phyloP scores from a whole-genome alignment of 495 filamentous ascomycete genomes.

The Amphirosellinia nigrospora region DNA sequence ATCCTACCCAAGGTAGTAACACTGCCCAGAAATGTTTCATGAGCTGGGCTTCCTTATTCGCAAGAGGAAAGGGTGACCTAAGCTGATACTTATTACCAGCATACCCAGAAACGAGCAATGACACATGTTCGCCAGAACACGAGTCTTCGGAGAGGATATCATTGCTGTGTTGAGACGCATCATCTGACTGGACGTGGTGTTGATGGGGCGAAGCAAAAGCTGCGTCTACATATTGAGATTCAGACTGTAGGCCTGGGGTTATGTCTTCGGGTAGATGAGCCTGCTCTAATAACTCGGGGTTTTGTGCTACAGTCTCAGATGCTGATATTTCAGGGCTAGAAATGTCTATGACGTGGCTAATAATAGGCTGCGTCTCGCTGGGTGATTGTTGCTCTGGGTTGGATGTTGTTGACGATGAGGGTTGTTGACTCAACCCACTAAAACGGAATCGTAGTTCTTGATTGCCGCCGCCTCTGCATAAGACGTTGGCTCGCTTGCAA shows the following conservation, averaged over 20 bases:
- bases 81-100: background rate
- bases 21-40: slow-evolving; percentile 10
- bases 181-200: background rate
- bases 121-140: background rate
- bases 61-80: background rate
- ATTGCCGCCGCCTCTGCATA: background rate
- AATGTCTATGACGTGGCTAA: background rate
- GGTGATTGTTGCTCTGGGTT: background rate
- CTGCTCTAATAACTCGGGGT: background rate
- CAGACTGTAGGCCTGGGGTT: background rate
- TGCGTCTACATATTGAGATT: background rate
- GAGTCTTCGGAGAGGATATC: background rate
- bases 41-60: slow-evolving; percentile 3
- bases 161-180: background rate
- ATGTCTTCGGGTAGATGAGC: background rate
- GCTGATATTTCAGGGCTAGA: background rate
- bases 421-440: background rate
- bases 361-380: background rate
- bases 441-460: background rate
- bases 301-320: background rate
- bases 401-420: background rate
- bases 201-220: background rate
- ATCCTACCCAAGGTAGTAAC: background rate
- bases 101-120: background rate
- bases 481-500: background rate